Conservation (phyloP, 2,329 filamentous ascomycete species). For the Tolypocladium ovalisporum region DNA sequence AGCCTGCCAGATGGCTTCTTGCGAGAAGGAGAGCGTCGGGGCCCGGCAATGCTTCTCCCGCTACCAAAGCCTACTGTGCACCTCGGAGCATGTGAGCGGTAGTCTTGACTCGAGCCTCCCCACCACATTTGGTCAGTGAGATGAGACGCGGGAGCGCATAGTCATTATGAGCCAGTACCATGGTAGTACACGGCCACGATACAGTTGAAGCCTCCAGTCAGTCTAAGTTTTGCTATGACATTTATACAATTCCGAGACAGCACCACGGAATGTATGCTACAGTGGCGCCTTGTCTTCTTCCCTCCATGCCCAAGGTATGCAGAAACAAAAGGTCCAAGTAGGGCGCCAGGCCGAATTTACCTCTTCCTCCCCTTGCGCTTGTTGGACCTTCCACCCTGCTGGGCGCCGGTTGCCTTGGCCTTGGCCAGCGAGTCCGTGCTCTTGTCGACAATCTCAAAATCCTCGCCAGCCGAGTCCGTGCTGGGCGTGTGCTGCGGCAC, state of each 20-base stretch:
- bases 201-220: background rate
- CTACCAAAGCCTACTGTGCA: background rate
- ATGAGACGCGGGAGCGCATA: background rate
- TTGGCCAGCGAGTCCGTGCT: constrained; percentile 43
- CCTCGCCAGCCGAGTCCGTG: constrained; percentile 46
- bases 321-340: background rate
- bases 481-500: constrained; percentile 39
- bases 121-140: background rate
- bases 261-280: background rate
- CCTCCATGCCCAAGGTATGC: background rate
- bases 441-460: constrained; percentile 55
- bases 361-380: constrained; percentile 37
- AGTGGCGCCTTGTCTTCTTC: background rate
- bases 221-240: background rate
- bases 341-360: background rate
- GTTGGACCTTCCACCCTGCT: constrained; percentile 34
- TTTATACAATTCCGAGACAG: background rate
- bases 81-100: too few relatives aligned
- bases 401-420: constrained; percentile 37
- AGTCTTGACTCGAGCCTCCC: too few relatives aligned
- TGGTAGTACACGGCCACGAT: background rate
- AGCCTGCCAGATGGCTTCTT: background rate
- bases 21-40: background rate
- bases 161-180: background rate
- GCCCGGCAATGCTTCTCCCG: background rate